These are phyloP conservation scores for Leersia perrieri DNA, from an alignment of 176 grass and related monocot genomes.

Conservation along the genomic window DNA sequence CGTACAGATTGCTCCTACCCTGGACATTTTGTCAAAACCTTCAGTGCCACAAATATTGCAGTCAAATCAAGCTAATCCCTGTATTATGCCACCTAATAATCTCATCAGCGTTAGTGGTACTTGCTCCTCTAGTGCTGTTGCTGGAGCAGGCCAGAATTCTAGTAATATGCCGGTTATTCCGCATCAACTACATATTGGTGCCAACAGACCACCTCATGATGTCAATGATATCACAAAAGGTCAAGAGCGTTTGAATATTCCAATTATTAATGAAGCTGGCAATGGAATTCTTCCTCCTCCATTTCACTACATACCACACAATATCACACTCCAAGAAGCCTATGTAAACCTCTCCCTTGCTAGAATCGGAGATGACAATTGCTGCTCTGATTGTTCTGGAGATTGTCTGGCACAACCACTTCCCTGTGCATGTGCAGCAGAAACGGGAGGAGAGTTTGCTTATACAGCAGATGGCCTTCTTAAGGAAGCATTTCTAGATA, in stretches of 20 bases:
- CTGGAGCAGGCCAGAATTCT: constrained; percentile 25
- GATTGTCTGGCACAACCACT: constrained; percentile 63
- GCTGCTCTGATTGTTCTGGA: constrained; percentile 64
- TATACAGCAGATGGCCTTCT: constrained; percentile 67
- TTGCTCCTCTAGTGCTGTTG: constrained; percentile 7
- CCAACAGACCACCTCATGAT: constrained; percentile 48
- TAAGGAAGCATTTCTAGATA: constrained; percentile 58
- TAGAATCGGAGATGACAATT: constrained; percentile 84
- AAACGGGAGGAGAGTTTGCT: constrained; percentile 76
- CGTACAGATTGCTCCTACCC: constrained; percentile 37
- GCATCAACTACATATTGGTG: constrained; percentile 1
- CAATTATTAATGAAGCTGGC: constrained; percentile 43
- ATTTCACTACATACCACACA: constrained; percentile 76
- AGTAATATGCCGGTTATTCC: constrained; percentile 34
- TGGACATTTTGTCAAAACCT: constrained; percentile 28
- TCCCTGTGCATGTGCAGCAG: constrained; percentile 72
- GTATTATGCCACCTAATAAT: constrained; percentile 14
- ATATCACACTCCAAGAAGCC: constrained; percentile 62
- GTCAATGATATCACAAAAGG: constrained; percentile 77
- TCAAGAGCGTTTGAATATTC: constrained; percentile 63
- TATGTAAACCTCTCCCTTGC: constrained; percentile 69
- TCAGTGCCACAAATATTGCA: constrained; percentile 7
- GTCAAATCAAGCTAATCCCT: constrained; percentile 24
- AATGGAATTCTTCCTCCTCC: constrained; percentile 52
- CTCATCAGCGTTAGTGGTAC: constrained; percentile 10